Evolutionary conservation across 164 flowering plant genomes (phyloP), one percentile per base, ranked within the genome.

Genomic region (Cinnamomum chago): DNA sequence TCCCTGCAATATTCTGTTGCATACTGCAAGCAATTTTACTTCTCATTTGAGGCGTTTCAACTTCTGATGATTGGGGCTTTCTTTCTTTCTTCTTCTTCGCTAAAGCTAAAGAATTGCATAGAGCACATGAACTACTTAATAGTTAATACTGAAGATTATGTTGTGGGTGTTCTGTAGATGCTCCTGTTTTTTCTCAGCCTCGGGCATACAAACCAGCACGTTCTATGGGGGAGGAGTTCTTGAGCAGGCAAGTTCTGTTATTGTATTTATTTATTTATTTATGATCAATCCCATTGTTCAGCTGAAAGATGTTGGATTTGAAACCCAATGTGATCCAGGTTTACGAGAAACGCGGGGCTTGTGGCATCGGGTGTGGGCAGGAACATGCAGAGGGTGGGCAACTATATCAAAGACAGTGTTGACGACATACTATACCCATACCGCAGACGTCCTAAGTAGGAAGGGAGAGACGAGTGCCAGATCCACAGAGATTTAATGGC

Each of bases 341-440:
- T 89, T 75, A 84, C 83, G 30, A 84, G 92, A 77, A 92, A 87
- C 77, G 94, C 95, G 18, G 73, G 84, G 58, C 81, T 92, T 60
- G 92, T 92, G 23, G 93, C 93, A 13, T 81, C 85, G 11, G 93
- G 97, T 24, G 94, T 90, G 58, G 90, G 83, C 35, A 84, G 84
- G 84, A 90, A 92, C 77, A 68, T 86, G 84, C 81, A 83, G 17
- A 86, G 76, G 82, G 90, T 88, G 3, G 86, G 92, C 20, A 85
- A 81, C 76, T 82, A 86, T 70, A 60, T 92, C 66, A 90, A 92
- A 81, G 86, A 82, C 68, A 82, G 80, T 68, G n/a, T 92, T 11
- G 91, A 92, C 67, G 90, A 90, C 76, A 86, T 89, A 27, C 78
- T 90, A 12, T 90, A 85, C 70, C 91, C 95, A 6, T 86, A 89